Percentiles rank a stretch among this genome's conserved stretches.
Conservation (phyloP, 495 filamentous ascomycete species). For the Neurospora tetrasperma region DNA sequence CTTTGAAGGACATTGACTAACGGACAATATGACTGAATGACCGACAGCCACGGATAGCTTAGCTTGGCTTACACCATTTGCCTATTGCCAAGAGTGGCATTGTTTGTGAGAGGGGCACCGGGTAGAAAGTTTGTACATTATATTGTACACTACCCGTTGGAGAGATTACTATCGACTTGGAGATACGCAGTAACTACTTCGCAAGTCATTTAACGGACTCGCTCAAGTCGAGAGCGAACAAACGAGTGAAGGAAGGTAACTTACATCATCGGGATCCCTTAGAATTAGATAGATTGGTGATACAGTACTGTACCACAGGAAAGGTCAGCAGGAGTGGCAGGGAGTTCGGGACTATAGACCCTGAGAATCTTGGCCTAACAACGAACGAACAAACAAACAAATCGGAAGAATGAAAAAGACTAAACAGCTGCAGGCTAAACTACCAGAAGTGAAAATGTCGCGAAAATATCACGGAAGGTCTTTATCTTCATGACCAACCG, state of each 20-base stretch:
- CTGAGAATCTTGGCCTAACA: neutral
- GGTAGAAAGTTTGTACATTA: neutral
- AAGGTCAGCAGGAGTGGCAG: no score
- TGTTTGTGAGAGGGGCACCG: neutral
- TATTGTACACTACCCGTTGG: neutral
- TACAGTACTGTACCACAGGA: no score
- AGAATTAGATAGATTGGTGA: no score
- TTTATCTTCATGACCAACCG: neutral
- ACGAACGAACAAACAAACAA: neutral
- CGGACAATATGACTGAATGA: neutral
- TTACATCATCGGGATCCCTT: no score
- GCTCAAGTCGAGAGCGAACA: neutral
- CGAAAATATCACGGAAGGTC: neutral
- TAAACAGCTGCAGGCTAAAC: neutral
- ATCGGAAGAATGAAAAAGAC: no score
- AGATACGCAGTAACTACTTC: neutral
- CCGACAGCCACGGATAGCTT: neutral
- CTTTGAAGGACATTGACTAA: neutral
- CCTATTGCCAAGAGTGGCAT: neutral
- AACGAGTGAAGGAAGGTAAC: neutral
- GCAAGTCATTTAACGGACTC: neutral
- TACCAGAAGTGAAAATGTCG: neutral
- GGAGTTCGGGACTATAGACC: neutral
- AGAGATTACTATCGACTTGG: neutral
- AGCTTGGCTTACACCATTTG: neutral